Conservation (phyloP, 805 yeast species). For the Yarrowia sp. region DNA sequence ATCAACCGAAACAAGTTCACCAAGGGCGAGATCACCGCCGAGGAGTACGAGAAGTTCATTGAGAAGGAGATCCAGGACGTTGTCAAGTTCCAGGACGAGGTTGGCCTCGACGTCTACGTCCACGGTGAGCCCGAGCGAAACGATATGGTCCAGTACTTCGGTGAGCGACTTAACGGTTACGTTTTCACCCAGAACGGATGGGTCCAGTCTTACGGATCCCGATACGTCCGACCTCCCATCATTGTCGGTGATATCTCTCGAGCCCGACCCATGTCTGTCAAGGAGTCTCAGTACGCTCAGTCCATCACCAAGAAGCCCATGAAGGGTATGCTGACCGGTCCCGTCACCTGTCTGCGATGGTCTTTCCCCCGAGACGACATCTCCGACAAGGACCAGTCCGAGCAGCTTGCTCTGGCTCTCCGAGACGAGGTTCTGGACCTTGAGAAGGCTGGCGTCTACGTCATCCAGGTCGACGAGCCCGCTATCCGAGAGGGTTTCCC, state of each 20-base stretch:
- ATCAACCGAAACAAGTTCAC: slow-evolving; percentile 96
- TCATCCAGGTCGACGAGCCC: slow-evolving; percentile 99
- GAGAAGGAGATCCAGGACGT: slow-evolving; percentile 95
- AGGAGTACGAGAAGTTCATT: slow-evolving; percentile 95
- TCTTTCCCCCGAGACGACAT: slow-evolving; percentile 99
- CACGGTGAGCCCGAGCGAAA: slow-evolving; percentile 99
- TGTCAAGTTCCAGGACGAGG: slow-evolving; percentile 98
- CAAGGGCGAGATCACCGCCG: slow-evolving; percentile 95
- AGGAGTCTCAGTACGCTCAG: slow-evolving; percentile 99
- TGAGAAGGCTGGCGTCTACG: slow-evolving; percentile 97
- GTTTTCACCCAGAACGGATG: slow-evolving; percentile 99
- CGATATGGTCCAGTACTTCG: slow-evolving; percentile 99
- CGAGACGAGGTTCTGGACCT: slow-evolving; percentile 98
- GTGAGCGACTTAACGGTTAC: slow-evolving; percentile 98
- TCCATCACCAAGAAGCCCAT: slow-evolving; percentile 93
- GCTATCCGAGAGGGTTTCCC: slow-evolving; percentile 99
- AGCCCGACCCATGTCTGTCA: slow-evolving; percentile 98
- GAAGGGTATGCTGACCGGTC: slow-evolving; percentile 99
- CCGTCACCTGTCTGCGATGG: slow-evolving; percentile 99
- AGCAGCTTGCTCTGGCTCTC: slow-evolving; percentile 95
- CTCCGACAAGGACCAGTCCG: slow-evolving; percentile 89
- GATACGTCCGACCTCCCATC: slow-evolving; percentile 99
- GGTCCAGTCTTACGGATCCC: slow-evolving; percentile 99
- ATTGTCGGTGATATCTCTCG: slow-evolving; percentile 99
- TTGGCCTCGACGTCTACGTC: slow-evolving; percentile 96